A percentile compares a stretch with the other conserved stretches of the same genome.
phyloP scores from a whole-genome alignment of 2,329 filamentous ascomycete species.

The Diaporthe sp. region DNA sequence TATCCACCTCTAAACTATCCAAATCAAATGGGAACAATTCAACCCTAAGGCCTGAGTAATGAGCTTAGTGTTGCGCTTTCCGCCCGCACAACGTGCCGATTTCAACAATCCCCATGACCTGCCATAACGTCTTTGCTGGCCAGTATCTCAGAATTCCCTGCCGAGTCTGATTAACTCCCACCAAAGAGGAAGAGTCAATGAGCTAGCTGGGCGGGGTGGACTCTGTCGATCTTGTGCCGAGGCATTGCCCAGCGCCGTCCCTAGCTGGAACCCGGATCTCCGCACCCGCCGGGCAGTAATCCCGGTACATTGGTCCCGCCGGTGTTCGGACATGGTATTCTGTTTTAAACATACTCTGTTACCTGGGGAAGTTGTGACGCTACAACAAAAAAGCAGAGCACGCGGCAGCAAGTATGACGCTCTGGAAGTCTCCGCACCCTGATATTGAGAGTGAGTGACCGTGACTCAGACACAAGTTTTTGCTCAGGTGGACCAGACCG shows the following conservation, averaged over 20 bases:
- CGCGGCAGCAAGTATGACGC: constrained; percentile 25
- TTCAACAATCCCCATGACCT: background rate
- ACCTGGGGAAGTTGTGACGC: background rate
- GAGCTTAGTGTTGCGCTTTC: background rate
- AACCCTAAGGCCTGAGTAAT: background rate
- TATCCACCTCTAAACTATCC: background rate
- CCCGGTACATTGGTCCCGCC: constrained; percentile 1
- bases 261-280: constrained; percentile 8
- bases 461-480: background rate
- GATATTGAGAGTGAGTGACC: constrained; percentile 32
- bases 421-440: constrained; percentile 36
- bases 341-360: background rate
- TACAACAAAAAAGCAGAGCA: background rate
- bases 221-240: constrained; percentile 29
- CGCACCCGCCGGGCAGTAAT: constrained; percentile 4
- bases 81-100: too few relatives aligned
- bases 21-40: background rate
- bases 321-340: constrained; percentile 12
- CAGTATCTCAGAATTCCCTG: background rate
- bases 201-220: background rate
- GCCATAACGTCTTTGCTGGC: background rate
- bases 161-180: background rate
- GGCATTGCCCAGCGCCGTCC: background rate
- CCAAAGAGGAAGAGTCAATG: background rate
- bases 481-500: background rate